These are phyloP conservation scores for Aspergillus versicolor DNA, from an alignment of 2,329 filamentous ascomycete genomes.

Conservation along the genomic window DNA sequence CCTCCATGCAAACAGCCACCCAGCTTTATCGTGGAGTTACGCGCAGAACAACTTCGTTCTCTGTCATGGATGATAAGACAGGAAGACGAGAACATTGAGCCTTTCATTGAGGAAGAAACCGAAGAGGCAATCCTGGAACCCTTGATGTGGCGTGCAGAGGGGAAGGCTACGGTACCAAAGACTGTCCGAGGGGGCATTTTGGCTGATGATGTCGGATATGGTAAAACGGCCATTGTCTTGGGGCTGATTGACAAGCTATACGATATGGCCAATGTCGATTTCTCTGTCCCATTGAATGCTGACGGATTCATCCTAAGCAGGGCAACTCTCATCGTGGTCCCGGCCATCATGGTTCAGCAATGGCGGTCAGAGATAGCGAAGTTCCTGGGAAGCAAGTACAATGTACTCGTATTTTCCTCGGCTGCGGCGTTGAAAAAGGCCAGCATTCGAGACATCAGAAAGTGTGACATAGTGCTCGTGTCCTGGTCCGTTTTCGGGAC, in stretches of 20 bases:
- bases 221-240: constrained; percentile 63
- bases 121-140: constrained; percentile 55
- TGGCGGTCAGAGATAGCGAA: constrained; percentile 58
- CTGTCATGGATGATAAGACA: constrained; percentile 61
- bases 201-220: constrained; percentile 65
- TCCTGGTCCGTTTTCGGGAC: constrained; percentile 52
- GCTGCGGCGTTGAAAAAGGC: constrained; percentile 40
- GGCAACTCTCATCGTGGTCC: constrained; percentile 62
- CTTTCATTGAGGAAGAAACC: constrained; percentile 55
- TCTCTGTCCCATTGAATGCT: constrained; percentile 3
- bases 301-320: constrained; percentile 44
- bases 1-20: constrained; percentile 31
- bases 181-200: constrained; percentile 59
- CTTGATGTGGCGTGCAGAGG: constrained; percentile 60
- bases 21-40: constrained; percentile 41
- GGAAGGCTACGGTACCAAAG: constrained; percentile 32
- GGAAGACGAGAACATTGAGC: constrained; percentile 43
- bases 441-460: constrained; percentile 46
- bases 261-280: constrained; percentile 17
- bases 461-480: constrained; percentile 57
- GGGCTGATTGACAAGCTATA: constrained; percentile 54
- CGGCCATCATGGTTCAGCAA: constrained; percentile 55
- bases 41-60: constrained; percentile 54
- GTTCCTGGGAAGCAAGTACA: constrained; percentile 47
- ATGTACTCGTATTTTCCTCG: constrained; percentile 47